phyloP scores from a whole-genome alignment of 495 filamentous ascomycete genomes.

The Penicillium argentinense region DNA sequence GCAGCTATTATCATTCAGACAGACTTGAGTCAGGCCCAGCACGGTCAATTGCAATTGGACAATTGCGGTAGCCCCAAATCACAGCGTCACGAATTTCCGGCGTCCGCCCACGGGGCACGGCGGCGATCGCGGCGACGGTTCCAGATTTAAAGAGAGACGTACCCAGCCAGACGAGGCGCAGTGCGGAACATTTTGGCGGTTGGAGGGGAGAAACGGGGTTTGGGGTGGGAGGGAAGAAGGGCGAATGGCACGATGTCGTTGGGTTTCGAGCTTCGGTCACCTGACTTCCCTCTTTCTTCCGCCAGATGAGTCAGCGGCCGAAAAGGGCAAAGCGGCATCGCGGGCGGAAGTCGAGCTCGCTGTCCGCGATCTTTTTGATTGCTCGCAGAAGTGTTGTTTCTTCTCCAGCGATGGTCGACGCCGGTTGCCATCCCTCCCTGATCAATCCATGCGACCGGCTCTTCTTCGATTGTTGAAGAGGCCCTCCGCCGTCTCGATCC shows the following conservation, averaged over 20 bases:
- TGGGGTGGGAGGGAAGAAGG: constrained; percentile 22
- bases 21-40: not conserved
- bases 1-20: constrained; percentile 2
- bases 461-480: constrained; percentile 54
- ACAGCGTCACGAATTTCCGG: constrained; percentile 19
- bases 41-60: constrained; percentile 21
- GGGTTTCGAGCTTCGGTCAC: constrained; percentile 32
- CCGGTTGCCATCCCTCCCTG: constrained; percentile 14
- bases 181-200: constrained; percentile 50
- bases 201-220: constrained; percentile 28
- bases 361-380: not conserved
- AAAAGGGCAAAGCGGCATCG: constrained; percentile 25
- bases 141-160: constrained; percentile 21
- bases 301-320: constrained; percentile 20
- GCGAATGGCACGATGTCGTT: constrained; percentile 38
- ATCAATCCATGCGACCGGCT: constrained; percentile 51
- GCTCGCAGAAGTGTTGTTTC: not conserved
- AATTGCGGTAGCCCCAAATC: constrained; percentile 9
- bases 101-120: constrained; percentile 7
- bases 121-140: constrained; percentile 1
- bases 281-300: constrained; percentile 39
- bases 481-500: constrained; percentile 51
- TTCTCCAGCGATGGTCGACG: constrained; percentile 6
- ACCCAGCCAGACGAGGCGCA: constrained; percentile 49
- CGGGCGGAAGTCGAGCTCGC: constrained; percentile 2